A percentile compares a stretch with the other conserved stretches of the same genome.
phyloP scores from a whole-genome alignment of 1,284 basidiomycete genomes.

The Xanthoconium separans region DNA sequence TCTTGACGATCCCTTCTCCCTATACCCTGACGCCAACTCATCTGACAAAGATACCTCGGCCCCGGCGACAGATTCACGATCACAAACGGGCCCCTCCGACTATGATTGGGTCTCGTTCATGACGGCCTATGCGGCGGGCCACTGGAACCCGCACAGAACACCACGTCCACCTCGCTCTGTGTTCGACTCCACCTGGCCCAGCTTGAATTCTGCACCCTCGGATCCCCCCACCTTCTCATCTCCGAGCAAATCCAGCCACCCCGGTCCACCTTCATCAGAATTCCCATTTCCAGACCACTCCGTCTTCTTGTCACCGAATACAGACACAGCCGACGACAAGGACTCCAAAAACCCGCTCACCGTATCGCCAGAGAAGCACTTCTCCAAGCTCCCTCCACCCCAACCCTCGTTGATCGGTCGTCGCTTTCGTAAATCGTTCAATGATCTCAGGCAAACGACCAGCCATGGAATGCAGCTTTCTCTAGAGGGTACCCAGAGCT shows the following conservation, averaged over 20 bases:
- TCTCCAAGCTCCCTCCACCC: slow-evolving; percentile 27
- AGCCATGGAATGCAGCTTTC: slow-evolving; percentile 27
- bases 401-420: slow-evolving; percentile 30
- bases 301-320: slow-evolving; percentile 8
- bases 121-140: slow-evolving; percentile 69
- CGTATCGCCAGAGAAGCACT: slow-evolving; percentile 30
- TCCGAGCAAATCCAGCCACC: slow-evolving; percentile 10
- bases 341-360: slow-evolving; percentile 24
- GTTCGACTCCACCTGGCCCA: slow-evolving; percentile 24
- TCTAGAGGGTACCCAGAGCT: slow-evolving; percentile 28
- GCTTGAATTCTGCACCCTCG: slow-evolving; percentile 7
- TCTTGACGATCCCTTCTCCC: slow-evolving; percentile 17
- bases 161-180: slow-evolving; percentile 60
- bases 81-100: slow-evolving; percentile 35
- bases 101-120: slow-evolving; percentile 80
- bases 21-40: slow-evolving; percentile 18
- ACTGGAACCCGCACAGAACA: slow-evolving; percentile 78
- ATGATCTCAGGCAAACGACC: slow-evolving; percentile 41
- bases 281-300: slow-evolving; percentile 4
- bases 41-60: slow-evolving; percentile 14
- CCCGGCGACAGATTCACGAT: slow-evolving; percentile 13
- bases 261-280: slow-evolving; percentile 14
- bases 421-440: slow-evolving; percentile 59
- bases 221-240: slow-evolving; percentile 8
- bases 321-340: slow-evolving; percentile 20